These are phyloP conservation scores for Pontederia crassipes DNA, from an alignment of 176 grass and related monocot species.

Conservation along the genomic window DNA sequence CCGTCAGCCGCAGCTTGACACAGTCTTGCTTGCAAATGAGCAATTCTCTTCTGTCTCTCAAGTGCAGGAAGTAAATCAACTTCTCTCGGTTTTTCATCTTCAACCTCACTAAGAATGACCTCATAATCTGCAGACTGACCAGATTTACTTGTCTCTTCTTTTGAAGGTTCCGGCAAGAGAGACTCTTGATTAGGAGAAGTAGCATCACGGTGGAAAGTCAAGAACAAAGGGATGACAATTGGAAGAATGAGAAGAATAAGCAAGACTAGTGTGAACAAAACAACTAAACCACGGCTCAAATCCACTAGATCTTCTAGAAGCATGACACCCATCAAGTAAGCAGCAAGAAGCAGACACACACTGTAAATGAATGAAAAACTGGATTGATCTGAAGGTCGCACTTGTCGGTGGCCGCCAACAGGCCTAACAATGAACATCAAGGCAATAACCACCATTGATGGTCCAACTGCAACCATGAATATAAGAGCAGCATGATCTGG, in stretches of 20 bases:
- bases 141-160: not conserved
- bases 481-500: slow-evolving; percentile 13
- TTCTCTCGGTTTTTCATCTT: slow-evolving; percentile 4
- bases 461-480: slow-evolving; percentile 14
- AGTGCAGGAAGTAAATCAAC: not conserved
- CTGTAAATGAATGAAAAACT: slow-evolving; percentile 5
- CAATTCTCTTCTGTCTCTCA: not conserved
- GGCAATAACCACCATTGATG: slow-evolving; percentile 8
- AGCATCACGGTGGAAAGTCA: not conserved
- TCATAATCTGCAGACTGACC: not conserved
- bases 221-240: not conserved
- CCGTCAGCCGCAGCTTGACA: not conserved
- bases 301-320: slow-evolving; percentile 11
- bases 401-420: slow-evolving; percentile 10
- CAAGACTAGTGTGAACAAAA: not conserved
- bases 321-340: slow-evolving; percentile 16
- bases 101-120: not conserved
- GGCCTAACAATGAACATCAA: slow-evolving; percentile 8
- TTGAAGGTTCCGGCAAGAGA: not conserved
- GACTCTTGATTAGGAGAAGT: not conserved
- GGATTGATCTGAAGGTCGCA: not conserved
- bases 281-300: not conserved
- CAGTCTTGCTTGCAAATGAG: not conserved
- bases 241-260: not conserved
- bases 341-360: slow-evolving; percentile 2